Conservation (phyloP, 805 yeast genomes). For the Pichia ethanolica region DNA sequence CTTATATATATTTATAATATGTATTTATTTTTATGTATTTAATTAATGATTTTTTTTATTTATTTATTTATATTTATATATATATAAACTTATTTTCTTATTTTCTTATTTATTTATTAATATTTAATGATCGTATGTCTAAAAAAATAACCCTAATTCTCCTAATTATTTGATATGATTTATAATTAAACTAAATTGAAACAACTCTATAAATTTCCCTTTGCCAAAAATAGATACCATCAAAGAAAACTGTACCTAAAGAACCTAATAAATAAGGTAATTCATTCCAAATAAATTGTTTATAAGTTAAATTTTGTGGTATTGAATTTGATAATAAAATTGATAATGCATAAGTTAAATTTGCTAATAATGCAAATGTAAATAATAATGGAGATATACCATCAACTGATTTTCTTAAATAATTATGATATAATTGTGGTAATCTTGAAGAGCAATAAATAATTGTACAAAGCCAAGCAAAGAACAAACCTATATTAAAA, state of each 20-base stretch:
- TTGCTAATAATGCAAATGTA: conserved; percentile 71
- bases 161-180: no score
- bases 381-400: conserved; percentile 81
- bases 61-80: no score
- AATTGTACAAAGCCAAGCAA: conserved; percentile 76
- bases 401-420: conserved; percentile 69
- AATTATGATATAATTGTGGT: conserved; percentile 80
- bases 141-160: no score
- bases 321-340: conserved; percentile 55
- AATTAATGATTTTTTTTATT: no score
- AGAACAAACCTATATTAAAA: neutral
- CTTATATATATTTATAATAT: no score
- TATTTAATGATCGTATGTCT: no score
- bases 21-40: no score
- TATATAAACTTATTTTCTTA: no score
- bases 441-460: conserved; percentile 73
- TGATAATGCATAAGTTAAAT: conserved; percentile 66
- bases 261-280: conserved; percentile 81
- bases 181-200: neutral
- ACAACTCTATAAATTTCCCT: conserved; percentile 16
- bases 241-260: conserved; percentile 78
- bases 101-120: no score
- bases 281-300: conserved; percentile 54
- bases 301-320: conserved; percentile 33
- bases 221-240: conserved; percentile 62